These are phyloP conservation scores for Babjeviella inositovora DNA, from an alignment of 805 yeast species.

Conservation along the genomic window DNA sequence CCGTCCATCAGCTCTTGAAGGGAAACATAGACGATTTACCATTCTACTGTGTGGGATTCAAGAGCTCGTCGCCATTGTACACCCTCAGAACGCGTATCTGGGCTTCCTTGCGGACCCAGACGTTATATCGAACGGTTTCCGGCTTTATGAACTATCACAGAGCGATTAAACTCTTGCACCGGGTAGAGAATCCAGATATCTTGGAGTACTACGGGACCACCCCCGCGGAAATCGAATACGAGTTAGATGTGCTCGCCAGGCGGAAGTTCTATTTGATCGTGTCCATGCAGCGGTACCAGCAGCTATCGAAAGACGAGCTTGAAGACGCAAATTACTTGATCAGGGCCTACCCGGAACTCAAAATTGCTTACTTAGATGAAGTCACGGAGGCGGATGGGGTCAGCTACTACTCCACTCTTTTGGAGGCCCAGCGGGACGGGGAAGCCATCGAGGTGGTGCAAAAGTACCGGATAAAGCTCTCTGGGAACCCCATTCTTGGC, in stretches of 20 bases:
- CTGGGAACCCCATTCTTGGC: conserved; percentile 78
- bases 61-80: conserved; percentile 94
- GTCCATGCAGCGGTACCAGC: conserved; percentile 73
- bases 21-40: conserved; percentile 84
- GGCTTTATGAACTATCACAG: conserved; percentile 98
- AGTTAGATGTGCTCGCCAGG: conserved; percentile 79
- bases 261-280: conserved; percentile 71
- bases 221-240: conserved; percentile 91
- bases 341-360: conserved; percentile 73
- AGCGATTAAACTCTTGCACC: conserved; percentile 83
- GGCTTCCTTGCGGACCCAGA: conserved; percentile 97
- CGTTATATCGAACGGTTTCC: conserved; percentile 89
- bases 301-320: conserved; percentile 57
- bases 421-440: conserved; percentile 77
- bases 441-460: too few species aligned
- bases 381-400: conserved; percentile 61
- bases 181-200: conserved; percentile 90
- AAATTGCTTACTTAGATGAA: conserved; percentile 89
- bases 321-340: conserved; percentile 71
- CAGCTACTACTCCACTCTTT: conserved; percentile 58
- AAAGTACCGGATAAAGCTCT: conserved; percentile 57
- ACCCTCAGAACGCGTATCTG: conserved; percentile 93
- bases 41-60: conserved; percentile 92
- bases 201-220: conserved; percentile 98
- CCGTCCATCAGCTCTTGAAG: too few species aligned